Base-by-base conservation (phyloP, 2,329 filamentous ascomycete species). In the Microdochium nivale region DNA sequence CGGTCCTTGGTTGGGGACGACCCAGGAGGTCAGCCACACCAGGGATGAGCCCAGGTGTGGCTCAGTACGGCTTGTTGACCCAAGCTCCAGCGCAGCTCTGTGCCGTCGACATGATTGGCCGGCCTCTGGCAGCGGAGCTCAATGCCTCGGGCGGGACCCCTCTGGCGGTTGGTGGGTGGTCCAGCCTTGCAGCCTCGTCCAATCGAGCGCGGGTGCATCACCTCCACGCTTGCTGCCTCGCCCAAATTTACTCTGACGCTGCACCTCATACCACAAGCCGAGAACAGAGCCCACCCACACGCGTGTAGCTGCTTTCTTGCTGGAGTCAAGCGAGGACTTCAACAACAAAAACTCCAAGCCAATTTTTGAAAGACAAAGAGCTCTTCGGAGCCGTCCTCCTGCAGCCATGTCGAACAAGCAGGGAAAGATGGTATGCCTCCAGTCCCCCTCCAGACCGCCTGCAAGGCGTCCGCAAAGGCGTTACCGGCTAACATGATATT, bases 381-480 rank as follows among this genome's bases (percentile, higher is more conserved):
- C 69, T 72, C 68, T 66, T 59, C 58, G 54, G 67, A 69, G 68
- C 70, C 72, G 68, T 65, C 60, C 66, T 61, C 58, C 61, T 58
- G 63, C 64, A 67, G 84, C 70, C 61, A 86, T 85, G 84, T 82
- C 85, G 68, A 92, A 96, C 81, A 95, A 96, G 74, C 91, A 96
- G 75, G 94, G 94, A 75, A 97, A 99, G 81, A 97, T 99, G 94
- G 94, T 97, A 78, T 80, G 89, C 84, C 54, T 53, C 58, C 53
- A 30, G 27, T 11, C 51, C 58, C 56, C 55, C 61, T 58, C 58
- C 63, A 61, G 63, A 62, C 60, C 62, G 67, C 61, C 68, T 63
- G 68, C 58, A 65, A 67, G 67, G 63, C 70, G 66, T 71, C 70
- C 59, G 65, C 65, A 70, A 79, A 78, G 74, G 80, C 70, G 71